These are phyloP conservation scores for Candida neerlandica DNA, from an alignment of 1,139 yeast genomes.

Conservation along the genomic window DNA sequence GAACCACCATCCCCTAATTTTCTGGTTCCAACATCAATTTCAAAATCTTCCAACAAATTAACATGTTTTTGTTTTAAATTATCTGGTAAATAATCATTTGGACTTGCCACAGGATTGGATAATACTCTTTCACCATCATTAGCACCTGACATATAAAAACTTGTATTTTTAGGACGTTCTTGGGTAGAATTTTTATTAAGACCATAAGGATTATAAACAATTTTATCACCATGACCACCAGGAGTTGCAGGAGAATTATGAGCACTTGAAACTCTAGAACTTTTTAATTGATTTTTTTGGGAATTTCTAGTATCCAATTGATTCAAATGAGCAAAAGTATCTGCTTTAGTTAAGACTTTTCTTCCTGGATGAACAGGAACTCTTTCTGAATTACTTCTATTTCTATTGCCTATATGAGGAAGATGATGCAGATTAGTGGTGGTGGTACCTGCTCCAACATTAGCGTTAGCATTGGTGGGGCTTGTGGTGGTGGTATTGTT, in stretches of 20 bases:
- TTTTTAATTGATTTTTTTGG: slow-evolving; percentile 19
- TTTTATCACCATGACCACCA: slow-evolving; percentile 30
- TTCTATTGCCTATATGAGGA: neutral
- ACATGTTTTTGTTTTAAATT: slow-evolving; percentile 54
- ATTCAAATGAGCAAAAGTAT: slow-evolving; percentile 43
- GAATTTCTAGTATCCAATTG: slow-evolving; percentile 37
- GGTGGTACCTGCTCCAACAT: neutral
- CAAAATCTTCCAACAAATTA: slow-evolving; percentile 60
- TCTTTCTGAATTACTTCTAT: slow-evolving; percentile 5
- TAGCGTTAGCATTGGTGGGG: neutral
- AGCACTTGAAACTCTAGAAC: slow-evolving; percentile 14
- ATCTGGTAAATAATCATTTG: slow-evolving; percentile 64
- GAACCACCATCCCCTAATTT: slow-evolving; percentile 76
- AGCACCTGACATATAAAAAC: slow-evolving; percentile 44
- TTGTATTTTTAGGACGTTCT: slow-evolving; percentile 41
- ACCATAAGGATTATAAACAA: slow-evolving; percentile 51
- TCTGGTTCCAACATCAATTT: slow-evolving; percentile 49
- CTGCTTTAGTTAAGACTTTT: slow-evolving; percentile 29
- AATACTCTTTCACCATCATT: slow-evolving; percentile 47
- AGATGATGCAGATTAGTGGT: neutral
- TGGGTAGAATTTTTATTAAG: slow-evolving; percentile 38
- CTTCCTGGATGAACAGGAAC: slow-evolving; percentile 2
- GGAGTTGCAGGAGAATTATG: slow-evolving; percentile 10
- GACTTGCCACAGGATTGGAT: slow-evolving; percentile 67
- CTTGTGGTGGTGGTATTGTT: neutral